Evolutionary conservation across 768 basidiomycete species (phyloP).

Genomic region (Melanogaster broomeanus): DNA sequence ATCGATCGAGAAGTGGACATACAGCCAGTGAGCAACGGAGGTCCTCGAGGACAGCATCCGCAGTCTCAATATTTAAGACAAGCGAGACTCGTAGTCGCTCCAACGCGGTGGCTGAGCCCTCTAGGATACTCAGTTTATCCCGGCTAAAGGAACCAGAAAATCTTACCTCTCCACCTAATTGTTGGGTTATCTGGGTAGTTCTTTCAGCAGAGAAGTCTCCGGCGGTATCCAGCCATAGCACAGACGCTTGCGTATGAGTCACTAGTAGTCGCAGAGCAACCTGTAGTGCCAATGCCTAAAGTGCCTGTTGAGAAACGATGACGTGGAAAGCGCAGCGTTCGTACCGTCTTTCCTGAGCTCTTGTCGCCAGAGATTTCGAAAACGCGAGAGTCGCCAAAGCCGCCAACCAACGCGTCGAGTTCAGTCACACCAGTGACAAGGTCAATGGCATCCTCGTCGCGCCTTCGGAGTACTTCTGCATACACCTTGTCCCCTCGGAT

Average conservation of each 20-base stretch:
- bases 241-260: conserved; percentile 35
- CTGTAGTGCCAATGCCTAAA: conserved; percentile 63
- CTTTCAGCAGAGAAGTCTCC: conserved; percentile 64
- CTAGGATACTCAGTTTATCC: conserved; percentile 4
- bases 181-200: conserved; percentile 40
- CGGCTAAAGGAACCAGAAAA: conserved; percentile 1
- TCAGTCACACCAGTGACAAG: conserved; percentile 41
- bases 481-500: conserved; percentile 32
- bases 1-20: conserved; percentile 1
- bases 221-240: conserved; percentile 72
- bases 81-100: conserved; percentile 60
- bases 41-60: conserved; percentile 50
- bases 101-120: conserved; percentile 39
- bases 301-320: conserved; percentile 2
- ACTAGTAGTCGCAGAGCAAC: conserved; percentile 56
- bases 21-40: conserved; percentile 36
- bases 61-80: conserved; percentile 59
- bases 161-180: conserved; percentile 27
- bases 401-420: conserved; percentile 54
- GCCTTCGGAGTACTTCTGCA: conserved; percentile 13
- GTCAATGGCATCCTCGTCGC: conserved; percentile 7
- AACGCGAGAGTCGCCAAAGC: conserved; percentile 52
- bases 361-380: conserved; percentile 71
- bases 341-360: conserved; percentile 70
- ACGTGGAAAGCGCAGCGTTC: conserved; percentile 16